Base-by-base conservation (phyloP, 495 filamentous ascomycete genomes). In the Monascus purpureus region DNA sequence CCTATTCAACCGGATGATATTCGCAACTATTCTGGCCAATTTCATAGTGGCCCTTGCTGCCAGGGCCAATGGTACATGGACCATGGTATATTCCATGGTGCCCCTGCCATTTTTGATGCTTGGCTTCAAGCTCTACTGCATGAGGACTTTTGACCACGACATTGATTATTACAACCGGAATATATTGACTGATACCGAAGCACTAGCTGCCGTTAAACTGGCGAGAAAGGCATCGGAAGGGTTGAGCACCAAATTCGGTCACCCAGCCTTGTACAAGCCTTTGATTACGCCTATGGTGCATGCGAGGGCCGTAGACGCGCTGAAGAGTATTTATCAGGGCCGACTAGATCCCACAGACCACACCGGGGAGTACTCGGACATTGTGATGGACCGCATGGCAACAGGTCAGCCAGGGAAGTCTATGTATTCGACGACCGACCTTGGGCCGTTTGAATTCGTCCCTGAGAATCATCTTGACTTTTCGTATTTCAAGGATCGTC, bases 251-350 rank as follows among this genome's bases (percentile, higher is more conserved):
- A 74, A 83, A 25, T 97, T 93, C 53, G 86, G 86, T 3, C 82
- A 96, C 49, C 90, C 90, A 11, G 87, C 80, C 8, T 72, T 97
- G 13, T 93, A 82, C 58, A 80, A 79, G 42, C 77, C 79, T 6
- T 70, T 97, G 29, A 82, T 88, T 41, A 92, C 83, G 0, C 90
- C 90, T 0, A 97, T 97, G 90, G 88, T 97, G 8, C 80, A 90
- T 40, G 82, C 82, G 25, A 88, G 79, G 50, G 83, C 85, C 12
- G 77, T 85, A 37, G 81, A 85, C 31, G 67, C 83, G 22, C 68
- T 97, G 20, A 75, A 75, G 22, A 68, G 77, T 26, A 65, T 96
- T 39, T 93, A 93, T 42, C 70, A 72, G 8, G 90, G 86, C 9
- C 75, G 85, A 6, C 61, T 92, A n/a, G 65, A 67, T 25, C 47